Base-by-base conservation (phyloP, 148 eudicot species). In the Spergularia bocconei region DNA sequence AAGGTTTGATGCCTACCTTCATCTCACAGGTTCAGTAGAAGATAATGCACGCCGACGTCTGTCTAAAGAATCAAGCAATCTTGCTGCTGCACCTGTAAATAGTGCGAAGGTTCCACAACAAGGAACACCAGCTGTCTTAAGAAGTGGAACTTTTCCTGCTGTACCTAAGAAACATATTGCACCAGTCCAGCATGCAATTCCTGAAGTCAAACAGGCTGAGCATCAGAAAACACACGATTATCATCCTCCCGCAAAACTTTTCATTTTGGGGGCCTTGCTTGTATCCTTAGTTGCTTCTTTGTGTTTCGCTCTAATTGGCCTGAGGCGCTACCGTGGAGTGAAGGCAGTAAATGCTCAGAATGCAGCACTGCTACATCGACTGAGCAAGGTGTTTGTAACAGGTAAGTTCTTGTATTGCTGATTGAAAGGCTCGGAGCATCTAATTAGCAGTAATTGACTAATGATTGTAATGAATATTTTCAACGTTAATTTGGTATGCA, bases 361-460 rank as follows among this genome's bases (percentile, higher is more conserved):
- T 57, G 77, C 85, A 54, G 67, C 79, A n/a, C 74, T 82, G 33
- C 82, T 82, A 55, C 88, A 85, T 47, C 78, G 85, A 7, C 61
- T 85, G 29, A 85, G 88, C 74, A 85, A 85, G 59, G 88, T 76
- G 51, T 85, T 85, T 64, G 88, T 85, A 63, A 82, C 88, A 57
- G 88, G 88, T 85, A 52, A 25, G 60, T 57, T 6, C 11, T 59
- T 73, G 36, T 41, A 13, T 67, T 64, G 13, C 13, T 63, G 12
- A 23, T 39, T 53, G 25, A 10, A 73, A 6, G 8, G 4, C 56
- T 44, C 33, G 3, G n/a, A 44, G 33, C 56, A 13, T 71, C 23
- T 44, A 8, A 7, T 44, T 29, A 50, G 38, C 19, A 56, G n/a
- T 15, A 41, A 13, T 21, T 53, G 72, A 53, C 60, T 14, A 19